Percentiles rank a stretch among this genome's conserved stretches.
Conservation (phyloP, 208 protist species). For the Crithidia bombi region DNA sequence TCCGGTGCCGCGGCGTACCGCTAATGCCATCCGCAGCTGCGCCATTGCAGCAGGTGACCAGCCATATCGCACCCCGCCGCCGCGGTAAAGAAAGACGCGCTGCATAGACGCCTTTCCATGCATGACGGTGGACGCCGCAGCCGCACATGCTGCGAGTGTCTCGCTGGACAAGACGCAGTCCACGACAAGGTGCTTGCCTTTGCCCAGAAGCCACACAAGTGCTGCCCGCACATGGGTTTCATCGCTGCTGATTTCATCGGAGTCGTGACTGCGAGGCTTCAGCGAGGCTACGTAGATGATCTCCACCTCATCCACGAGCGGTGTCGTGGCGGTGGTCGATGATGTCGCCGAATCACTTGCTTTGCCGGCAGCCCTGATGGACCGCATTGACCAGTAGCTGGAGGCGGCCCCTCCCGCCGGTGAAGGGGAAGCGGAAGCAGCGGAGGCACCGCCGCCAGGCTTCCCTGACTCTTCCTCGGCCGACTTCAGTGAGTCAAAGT, state of each 20-base stretch:
- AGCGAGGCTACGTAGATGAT: slow-evolving; percentile 19
- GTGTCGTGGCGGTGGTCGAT: not conserved
- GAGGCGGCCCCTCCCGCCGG: not conserved
- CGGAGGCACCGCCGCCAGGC: not conserved
- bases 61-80: slow-evolving; percentile 23
- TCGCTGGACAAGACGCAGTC: slow-evolving; percentile 20
- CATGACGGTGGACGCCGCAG: slow-evolving; percentile 11
- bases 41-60: slow-evolving; percentile 29
- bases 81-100: slow-evolving; percentile 30
- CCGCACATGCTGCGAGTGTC: slow-evolving; percentile 28
- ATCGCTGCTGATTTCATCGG: not conserved
- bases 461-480: not conserved
- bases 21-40: slow-evolving; percentile 28
- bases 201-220: slow-evolving; percentile 32
- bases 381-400: slow-evolving; percentile 1
- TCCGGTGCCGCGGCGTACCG: slow-evolving; percentile 16
- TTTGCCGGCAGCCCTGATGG: not conserved
- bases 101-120: slow-evolving; percentile 29
- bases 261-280: not conserved
- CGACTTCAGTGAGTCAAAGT: not conserved
- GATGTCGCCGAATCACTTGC: too few species aligned
- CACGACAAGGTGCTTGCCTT: slow-evolving; percentile 33
- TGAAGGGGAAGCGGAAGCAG: not conserved
- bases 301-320: slow-evolving; percentile 30
- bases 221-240: slow-evolving; percentile 19